Evolutionary conservation across 2,329 filamentous ascomycete genomes (phyloP), one percentile per base, ranked within the genome.

Genomic region (Chrysoporthe austroafricana): DNA sequence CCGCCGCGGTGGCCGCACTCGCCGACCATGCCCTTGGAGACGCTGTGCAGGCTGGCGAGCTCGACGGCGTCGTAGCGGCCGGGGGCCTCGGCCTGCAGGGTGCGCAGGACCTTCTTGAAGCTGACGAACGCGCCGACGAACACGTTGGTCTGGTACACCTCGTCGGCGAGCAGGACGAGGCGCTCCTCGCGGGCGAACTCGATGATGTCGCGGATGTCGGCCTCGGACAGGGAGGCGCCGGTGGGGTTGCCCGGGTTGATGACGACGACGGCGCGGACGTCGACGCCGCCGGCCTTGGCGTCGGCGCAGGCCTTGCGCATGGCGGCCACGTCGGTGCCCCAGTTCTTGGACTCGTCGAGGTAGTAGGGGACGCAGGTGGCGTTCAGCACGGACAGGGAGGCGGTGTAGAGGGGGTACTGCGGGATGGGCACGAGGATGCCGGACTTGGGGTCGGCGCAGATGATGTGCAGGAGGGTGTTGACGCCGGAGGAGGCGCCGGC

Each of bases 181-280:
- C 90, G 88, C 84, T 97, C 89, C 78, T 94, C 85, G 39, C 89
- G 90, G 50, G 96, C 95, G 71, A 97, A 91, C 71, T 96, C 88
- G 73, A 98, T 86, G n/a, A 98, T 92, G 63, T 86, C 85, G 75
- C 90, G 89, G 79, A 99, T 90, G 76, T 97, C 93, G 26, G 88
- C 85, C 72, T 91, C 86, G 46, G 90, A 84, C 21, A 99, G 87
- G 64, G 91, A 96, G 62, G 94, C 93, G 72, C 96, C 96, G 2
- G 96, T 99, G 3, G 96, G 96, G 83, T 99, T 99, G 69, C 96
- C 96, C 0, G 96, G 96, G 86, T 99, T 99, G 84, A 99, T 99
- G 74, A 99, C 91, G 72, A 96, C 95, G 73, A 99, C 94, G 73
- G 93, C 92, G 74, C 94, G 93, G 64, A 97, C 92, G 73, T 98